These are phyloP conservation scores for Cystoisospora suis DNA, from an alignment of 169 alveolate species.

Conservation along the genomic window DNA sequence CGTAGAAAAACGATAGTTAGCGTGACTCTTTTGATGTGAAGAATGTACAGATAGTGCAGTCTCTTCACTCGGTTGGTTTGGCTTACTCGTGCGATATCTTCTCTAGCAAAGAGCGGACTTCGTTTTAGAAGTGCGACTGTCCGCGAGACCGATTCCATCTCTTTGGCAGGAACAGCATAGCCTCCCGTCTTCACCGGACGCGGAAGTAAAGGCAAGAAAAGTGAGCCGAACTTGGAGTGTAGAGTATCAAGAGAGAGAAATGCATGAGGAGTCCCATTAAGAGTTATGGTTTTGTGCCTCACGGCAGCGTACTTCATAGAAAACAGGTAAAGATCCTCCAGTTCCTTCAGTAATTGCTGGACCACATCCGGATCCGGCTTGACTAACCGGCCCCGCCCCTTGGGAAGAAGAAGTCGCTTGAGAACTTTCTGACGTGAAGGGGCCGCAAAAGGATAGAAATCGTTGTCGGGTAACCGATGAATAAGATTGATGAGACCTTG, in stretches of 20 bases:
- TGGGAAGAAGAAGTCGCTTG: background rate
- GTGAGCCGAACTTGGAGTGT: background rate
- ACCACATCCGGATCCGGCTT: background rate
- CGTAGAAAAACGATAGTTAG: too few relatives aligned
- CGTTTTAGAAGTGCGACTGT: background rate
- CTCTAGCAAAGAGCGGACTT: background rate
- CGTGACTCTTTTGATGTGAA: too few relatives aligned
- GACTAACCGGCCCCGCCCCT: background rate
- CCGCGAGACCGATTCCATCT: background rate
- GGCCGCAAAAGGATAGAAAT: background rate
- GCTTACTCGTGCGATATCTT: background rate
- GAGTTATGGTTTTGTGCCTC: background rate
- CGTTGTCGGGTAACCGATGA: background rate
- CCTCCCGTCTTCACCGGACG: background rate
- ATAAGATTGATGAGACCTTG: slow-evolving; percentile 17
- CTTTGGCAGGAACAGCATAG: background rate
- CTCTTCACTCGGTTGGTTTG: background rate
- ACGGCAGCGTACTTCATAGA: slow-evolving; percentile 6
- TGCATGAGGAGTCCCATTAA: slow-evolving; percentile 15
- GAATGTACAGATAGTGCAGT: too few relatives aligned
- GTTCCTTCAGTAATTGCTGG: background rate
- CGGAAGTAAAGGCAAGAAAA: background rate
- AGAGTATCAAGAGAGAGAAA: background rate
- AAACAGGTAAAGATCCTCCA: slow-evolving; percentile 9
- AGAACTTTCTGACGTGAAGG: background rate